Conservation (phyloP, 2,329 filamentous ascomycete genomes). For the Pleurostoma richardsiae region DNA sequence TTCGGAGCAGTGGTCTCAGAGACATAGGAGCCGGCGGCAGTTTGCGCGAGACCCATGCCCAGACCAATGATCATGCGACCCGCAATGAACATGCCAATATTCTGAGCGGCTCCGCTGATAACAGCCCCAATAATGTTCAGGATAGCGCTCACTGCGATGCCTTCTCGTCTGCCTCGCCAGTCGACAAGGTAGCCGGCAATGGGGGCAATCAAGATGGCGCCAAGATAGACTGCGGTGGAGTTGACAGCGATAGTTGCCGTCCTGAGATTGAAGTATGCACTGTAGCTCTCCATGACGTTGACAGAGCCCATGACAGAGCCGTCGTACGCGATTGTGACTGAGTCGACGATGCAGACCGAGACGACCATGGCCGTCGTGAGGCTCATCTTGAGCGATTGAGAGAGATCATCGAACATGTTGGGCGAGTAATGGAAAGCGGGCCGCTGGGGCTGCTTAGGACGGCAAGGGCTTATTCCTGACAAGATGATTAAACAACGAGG, state of each 20-base stretch:
- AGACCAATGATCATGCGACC: slow-evolving; percentile 17
- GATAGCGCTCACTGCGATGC: slow-evolving; percentile 11
- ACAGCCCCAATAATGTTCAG: slow-evolving; percentile 14
- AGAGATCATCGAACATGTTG: not conserved
- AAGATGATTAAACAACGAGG: too few relatives aligned
- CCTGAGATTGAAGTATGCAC: slow-evolving; percentile 22
- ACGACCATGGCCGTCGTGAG: slow-evolving; percentile 14
- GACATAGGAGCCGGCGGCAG: slow-evolving; percentile 8
- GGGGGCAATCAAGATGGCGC: slow-evolving; percentile 13
- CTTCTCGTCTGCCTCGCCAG: slow-evolving; percentile 16
- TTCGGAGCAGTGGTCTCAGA: slow-evolving; percentile 10
- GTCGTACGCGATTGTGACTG: slow-evolving; percentile 22
- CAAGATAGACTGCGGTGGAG: slow-evolving; percentile 17
- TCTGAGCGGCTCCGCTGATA: slow-evolving; percentile 13
- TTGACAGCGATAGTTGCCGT: slow-evolving; percentile 25
- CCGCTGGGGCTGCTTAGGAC: too few relatives aligned
- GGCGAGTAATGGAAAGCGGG: slow-evolving; percentile 3
- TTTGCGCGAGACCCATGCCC: slow-evolving; percentile 13
- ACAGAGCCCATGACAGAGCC: slow-evolving; percentile 25
- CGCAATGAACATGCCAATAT: slow-evolving; percentile 19
- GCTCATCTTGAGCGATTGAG: slow-evolving; percentile 9
- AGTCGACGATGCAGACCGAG: slow-evolving; percentile 18
- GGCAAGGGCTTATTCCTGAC: too few relatives aligned
- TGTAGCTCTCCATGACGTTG: slow-evolving; percentile 26
- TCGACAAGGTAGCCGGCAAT: slow-evolving; percentile 15